Evolutionary conservation across 768 basidiomycete species (phyloP).

Genomic region (Amanita jacksonii): DNA sequence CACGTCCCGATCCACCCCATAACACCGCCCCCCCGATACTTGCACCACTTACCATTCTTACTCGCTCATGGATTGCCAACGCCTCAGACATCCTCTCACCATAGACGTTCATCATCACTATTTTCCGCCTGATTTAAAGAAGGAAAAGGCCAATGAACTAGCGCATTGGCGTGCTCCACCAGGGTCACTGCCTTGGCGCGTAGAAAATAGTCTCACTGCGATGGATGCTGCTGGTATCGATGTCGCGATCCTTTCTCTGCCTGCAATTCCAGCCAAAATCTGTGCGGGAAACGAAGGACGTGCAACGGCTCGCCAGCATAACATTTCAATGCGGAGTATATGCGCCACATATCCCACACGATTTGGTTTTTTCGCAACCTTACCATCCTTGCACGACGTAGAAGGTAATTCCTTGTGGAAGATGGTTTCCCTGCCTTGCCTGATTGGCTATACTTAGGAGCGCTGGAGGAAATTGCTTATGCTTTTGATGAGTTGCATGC

Average conservation of each 20-base stretch:
- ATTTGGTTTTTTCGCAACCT: slow-evolving; percentile 63
- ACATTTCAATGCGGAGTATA: slow-evolving; percentile 36
- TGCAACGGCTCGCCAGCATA: slow-evolving; percentile 33
- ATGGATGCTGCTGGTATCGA: slow-evolving; percentile 56
- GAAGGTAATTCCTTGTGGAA: slow-evolving; percentile 32
- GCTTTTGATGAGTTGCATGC: slow-evolving; percentile 52
- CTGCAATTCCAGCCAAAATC: slow-evolving; percentile 36
- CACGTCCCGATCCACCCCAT: too few species aligned
- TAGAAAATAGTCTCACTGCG: slow-evolving; percentile 43
- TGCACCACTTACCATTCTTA: neutral
- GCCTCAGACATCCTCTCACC: slow-evolving; percentile 14
- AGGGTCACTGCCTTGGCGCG: slow-evolving; percentile 59
- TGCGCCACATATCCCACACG: slow-evolving; percentile 39
- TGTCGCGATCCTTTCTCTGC: slow-evolving; percentile 57
- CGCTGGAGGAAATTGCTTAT: slow-evolving; percentile 49
- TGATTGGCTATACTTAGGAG: slow-evolving; percentile 35
- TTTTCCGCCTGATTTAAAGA: slow-evolving; percentile 46
- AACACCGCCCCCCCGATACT: too few species aligned
- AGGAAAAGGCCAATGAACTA: slow-evolving; percentile 31
- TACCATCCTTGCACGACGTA: slow-evolving; percentile 53
- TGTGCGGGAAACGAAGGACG: slow-evolving; percentile 30
- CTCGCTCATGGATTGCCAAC: neutral
- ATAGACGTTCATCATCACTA: slow-evolving; percentile 78
- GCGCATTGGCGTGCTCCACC: slow-evolving; percentile 56
- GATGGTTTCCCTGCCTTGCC: neutral